Conservation (phyloP, 2,329 filamentous ascomycete genomes). For the Aspergillus puulaauensis region DNA sequence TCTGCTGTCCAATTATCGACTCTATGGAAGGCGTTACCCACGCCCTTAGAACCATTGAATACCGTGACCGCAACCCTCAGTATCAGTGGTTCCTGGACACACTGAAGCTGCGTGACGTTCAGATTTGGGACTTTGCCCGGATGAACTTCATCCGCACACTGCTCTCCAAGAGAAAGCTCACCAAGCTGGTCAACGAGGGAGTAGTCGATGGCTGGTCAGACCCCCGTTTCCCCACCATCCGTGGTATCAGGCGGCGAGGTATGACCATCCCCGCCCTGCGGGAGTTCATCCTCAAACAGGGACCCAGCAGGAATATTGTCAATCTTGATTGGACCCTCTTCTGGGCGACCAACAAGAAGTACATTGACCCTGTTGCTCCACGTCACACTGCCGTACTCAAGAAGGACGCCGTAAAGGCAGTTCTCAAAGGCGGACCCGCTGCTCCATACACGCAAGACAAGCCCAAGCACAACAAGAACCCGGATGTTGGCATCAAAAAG, state of each 20-base stretch:
- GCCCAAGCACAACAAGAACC: constrained; percentile 87
- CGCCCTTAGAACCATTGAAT: constrained; percentile 64
- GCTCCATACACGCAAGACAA: constrained; percentile 66
- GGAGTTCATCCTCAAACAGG: constrained; percentile 53
- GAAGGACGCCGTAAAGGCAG: constrained; percentile 70
- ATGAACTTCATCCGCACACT: constrained; percentile 54
- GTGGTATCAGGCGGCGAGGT: constrained; percentile 50
- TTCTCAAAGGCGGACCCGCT: constrained; percentile 64
- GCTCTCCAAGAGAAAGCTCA: constrained; percentile 53
- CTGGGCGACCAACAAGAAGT: constrained; percentile 70
- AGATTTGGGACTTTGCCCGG: constrained; percentile 54
- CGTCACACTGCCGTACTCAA: constrained; percentile 72
- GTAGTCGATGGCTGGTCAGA: constrained; percentile 54
- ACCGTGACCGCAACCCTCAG: constrained; percentile 53
- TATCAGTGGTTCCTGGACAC: constrained; percentile 53
- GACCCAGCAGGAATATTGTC: constrained; percentile 49
- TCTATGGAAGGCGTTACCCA: constrained; percentile 64
- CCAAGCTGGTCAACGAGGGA: constrained; percentile 50
- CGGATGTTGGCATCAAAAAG: constrained; percentile 79
- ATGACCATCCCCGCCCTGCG: constrained; percentile 50
- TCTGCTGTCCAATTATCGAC: constrained; percentile 64
- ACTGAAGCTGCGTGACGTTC: constrained; percentile 46
- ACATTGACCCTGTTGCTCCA: constrained; percentile 74
- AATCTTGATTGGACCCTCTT: constrained; percentile 52
- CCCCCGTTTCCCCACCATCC: constrained; percentile 52